Evolutionary conservation across 768 basidiomycete genomes (phyloP).

Genomic region (Gautieria morchelliformis): DNA sequence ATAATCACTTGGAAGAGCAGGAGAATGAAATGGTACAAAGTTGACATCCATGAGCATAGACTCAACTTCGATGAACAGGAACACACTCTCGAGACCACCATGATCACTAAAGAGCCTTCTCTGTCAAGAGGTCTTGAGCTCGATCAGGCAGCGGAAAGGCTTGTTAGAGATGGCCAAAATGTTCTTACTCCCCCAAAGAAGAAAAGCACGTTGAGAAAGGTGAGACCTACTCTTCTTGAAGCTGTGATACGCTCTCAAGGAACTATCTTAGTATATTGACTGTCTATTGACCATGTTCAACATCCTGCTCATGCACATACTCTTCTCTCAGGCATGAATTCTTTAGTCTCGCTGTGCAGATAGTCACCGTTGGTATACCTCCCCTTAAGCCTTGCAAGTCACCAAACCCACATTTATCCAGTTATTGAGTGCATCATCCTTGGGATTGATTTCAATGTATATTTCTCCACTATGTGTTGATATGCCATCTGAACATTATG

Average conservation of each 20-base stretch:
- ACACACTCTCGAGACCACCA: constrained; percentile 34
- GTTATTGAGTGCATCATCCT: constrained; percentile 56
- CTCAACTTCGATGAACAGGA: constrained; percentile 33
- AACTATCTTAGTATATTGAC: constrained; percentile 47
- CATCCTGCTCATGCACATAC: constrained; percentile 34
- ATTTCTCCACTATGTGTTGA: neutral
- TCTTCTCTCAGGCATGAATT: neutral
- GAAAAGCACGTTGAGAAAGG: constrained; percentile 56
- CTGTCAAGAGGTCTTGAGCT: constrained; percentile 40
- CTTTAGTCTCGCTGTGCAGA: constrained; percentile 14
- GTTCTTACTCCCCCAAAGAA: constrained; percentile 59
- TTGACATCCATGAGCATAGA: constrained; percentile 52
- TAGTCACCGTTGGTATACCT: constrained; percentile 38
- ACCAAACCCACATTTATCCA: neutral
- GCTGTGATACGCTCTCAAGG: constrained; percentile 9
- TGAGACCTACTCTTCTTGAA: constrained; percentile 17
- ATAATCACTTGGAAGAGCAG: constrained; percentile 47
- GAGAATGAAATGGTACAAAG: constrained; percentile 27
- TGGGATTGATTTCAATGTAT: constrained; percentile 50
- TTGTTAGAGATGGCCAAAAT: constrained; percentile 51
- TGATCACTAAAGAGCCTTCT: constrained; percentile 44
- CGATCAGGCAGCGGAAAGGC: constrained; percentile 42
- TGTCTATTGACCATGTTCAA: constrained; percentile 56
- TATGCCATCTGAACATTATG: neutral
- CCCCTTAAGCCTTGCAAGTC: neutral